Conservation (phyloP, 441 rosid genomes). For the Metrosideros polymorpha region DNA sequence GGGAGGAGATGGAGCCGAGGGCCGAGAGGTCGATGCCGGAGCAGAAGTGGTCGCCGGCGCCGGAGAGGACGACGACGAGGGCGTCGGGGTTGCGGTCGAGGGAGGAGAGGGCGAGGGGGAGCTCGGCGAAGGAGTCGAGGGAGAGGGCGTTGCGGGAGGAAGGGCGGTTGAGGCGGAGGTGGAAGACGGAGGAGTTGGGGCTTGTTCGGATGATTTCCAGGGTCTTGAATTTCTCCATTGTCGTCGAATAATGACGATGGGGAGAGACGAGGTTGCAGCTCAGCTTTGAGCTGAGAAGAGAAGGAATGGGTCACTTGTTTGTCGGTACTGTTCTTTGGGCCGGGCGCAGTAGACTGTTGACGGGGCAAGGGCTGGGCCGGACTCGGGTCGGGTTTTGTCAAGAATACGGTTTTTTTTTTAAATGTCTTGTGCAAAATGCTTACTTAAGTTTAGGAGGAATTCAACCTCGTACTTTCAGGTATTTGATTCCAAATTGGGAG, state of each 20-base stretch:
- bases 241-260: neutral
- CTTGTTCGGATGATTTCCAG: conserved; percentile 27
- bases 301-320: neutral
- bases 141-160: conserved; percentile 53
- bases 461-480: neutral
- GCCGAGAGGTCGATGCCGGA: conserved; percentile 63
- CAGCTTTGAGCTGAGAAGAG: neutral
- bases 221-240: conserved; percentile 36
- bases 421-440: neutral
- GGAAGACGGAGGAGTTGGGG: conserved; percentile 36
- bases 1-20: conserved; percentile 11
- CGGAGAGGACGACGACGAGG: conserved; percentile 47
- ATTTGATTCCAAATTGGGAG: too few relatives aligned
- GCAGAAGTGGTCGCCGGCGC: conserved; percentile 69
- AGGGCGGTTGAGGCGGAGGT: conserved; percentile 55
- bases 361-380: neutral
- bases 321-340: neutral
- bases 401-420: too few relatives aligned
- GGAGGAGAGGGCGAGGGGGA: conserved; percentile 3
- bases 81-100: conserved; percentile 61
- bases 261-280: neutral
- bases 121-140: conserved; percentile 50
- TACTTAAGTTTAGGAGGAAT: neutral
- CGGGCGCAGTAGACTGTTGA: neutral
- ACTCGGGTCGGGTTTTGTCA: neutral